Conservation (phyloP, 2,329 filamentous ascomycete genomes). For the Stachybotrys elegans region DNA sequence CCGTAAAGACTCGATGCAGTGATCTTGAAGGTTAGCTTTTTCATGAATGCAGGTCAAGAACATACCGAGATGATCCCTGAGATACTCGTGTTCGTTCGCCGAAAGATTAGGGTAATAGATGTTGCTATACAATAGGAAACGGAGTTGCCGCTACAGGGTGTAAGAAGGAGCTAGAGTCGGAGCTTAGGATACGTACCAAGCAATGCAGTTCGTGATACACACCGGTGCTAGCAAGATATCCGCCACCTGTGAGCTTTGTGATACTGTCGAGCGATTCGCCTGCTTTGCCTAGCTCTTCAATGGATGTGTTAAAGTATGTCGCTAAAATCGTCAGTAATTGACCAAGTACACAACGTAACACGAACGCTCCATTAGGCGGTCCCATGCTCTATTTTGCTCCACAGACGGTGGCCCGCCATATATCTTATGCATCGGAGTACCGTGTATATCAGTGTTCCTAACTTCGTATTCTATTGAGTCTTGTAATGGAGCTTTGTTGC, state of each 20-base stretch:
- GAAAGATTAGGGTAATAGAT: not conserved
- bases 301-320: not conserved
- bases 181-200: not conserved
- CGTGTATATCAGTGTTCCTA: not conserved
- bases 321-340: not conserved
- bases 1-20: not conserved
- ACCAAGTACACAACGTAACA: not conserved
- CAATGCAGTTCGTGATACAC: not conserved
- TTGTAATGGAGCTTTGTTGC: not conserved
- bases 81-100: not conserved
- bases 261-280: not conserved
- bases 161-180: not conserved
- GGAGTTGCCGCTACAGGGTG: not conserved
- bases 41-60: not conserved
- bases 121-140: not conserved
- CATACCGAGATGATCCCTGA: not conserved
- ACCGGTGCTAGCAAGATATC: not conserved
- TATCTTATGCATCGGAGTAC: not conserved
- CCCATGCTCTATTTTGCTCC: not conserved
- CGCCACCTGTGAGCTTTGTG: not conserved
- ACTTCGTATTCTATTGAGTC: not conserved
- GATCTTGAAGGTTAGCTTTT: not conserved
- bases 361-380: not conserved
- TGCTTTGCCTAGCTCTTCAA: not conserved
- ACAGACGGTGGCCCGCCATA: not conserved